Evolutionary conservation across 371 early-diverging fungal species (phyloP).

Genomic region (Rhizoclosmatium hyalinum): DNA sequence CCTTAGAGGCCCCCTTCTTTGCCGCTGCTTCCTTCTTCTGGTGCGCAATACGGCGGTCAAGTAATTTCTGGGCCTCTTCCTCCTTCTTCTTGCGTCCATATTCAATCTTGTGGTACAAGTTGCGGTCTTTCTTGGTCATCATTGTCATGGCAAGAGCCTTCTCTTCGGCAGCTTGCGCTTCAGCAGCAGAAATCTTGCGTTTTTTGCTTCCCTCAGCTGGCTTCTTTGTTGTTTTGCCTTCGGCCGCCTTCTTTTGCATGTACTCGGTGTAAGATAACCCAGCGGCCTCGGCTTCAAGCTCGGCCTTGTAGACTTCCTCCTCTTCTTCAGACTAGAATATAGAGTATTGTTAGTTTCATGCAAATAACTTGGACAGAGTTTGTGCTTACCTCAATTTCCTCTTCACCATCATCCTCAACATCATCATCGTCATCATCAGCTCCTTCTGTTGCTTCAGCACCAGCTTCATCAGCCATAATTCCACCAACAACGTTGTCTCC

Average conservation of each 20-base stretch:
- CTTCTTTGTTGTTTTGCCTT: constrained; percentile 49
- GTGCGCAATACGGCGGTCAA: constrained; percentile 11
- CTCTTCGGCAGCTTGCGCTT: constrained; percentile 81
- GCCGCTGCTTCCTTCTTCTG: constrained; percentile 7
- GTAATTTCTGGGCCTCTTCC: constrained; percentile 53
- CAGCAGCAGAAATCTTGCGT: constrained; percentile 64
- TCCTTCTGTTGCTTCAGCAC: constrained; percentile 52
- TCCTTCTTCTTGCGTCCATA: constrained; percentile 70
- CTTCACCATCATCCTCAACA: constrained; percentile 55
- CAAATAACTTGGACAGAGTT: constrained; percentile 4
- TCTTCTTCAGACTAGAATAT: constrained; percentile 38
- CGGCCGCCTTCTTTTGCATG: constrained; percentile 50
- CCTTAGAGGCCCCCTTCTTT: background rate
- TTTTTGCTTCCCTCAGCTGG: constrained; percentile 31
- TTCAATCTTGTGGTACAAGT: constrained; percentile 82
- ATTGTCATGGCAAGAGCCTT: constrained; percentile 89
- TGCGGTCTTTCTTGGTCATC: constrained; percentile 92
- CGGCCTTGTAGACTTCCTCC: constrained; percentile 63
- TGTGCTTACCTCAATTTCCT: constrained; percentile 31
- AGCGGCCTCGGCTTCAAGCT: constrained; percentile 78
- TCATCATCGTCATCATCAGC: constrained; percentile 47
- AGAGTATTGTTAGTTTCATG: background rate
- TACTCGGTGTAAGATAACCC: constrained; percentile 78
- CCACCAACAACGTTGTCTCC: constrained; percentile 44
- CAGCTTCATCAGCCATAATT: constrained; percentile 49